A percentile compares a stretch with the other conserved stretches of the same genome.
phyloP scores from a whole-genome alignment of 1,284 basidiomycete genomes.

The Apiotrichum montevideense region DNA sequence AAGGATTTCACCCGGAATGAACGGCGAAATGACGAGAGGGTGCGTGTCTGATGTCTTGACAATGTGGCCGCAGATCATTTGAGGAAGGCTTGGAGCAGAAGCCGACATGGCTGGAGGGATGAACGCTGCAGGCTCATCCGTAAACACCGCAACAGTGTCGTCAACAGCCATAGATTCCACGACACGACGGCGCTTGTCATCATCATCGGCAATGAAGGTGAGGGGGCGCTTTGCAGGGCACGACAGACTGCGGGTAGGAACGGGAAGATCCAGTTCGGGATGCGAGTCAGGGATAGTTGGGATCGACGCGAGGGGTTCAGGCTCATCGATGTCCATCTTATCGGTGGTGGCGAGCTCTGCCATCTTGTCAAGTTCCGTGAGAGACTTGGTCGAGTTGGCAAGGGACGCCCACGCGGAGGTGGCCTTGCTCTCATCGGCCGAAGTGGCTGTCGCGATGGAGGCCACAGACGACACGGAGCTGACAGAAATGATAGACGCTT shows the following conservation, averaged over 20 bases:
- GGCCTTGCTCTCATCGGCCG: slow-evolving; percentile 15
- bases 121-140: slow-evolving; percentile 15
- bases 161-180: slow-evolving; percentile 38
- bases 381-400: slow-evolving; percentile 16
- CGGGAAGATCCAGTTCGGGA: slow-evolving; percentile 2
- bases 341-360: slow-evolving; percentile 26
- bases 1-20: slow-evolving; percentile 31
- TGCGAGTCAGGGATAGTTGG: slow-evolving; percentile 10
- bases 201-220: slow-evolving; percentile 25
- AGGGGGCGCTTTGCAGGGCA: slow-evolving; percentile 36
- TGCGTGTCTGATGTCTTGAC: slow-evolving; percentile 72
- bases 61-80: slow-evolving; percentile 22
- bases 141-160: slow-evolving; percentile 8
- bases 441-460: slow-evolving; percentile 7
- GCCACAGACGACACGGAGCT: slow-evolving; percentile 15
- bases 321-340: slow-evolving; percentile 33
- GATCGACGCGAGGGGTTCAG: slow-evolving; percentile 9
- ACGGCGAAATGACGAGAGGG: slow-evolving; percentile 67
- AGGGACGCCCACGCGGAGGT: slow-evolving; percentile 14
- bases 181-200: slow-evolving; percentile 38
- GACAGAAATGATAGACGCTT: slow-evolving; percentile 12
- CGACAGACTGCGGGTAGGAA: slow-evolving; percentile 25
- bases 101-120: slow-evolving; percentile 19
- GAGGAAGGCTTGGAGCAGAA: slow-evolving; percentile 25
- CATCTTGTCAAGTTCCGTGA: slow-evolving; percentile 27